Percentiles rank a stretch among this genome's conserved stretches.
Evolutionary conservation across 2,329 filamentous ascomycete species (phyloP).

Genomic region (Alternaria angustiovoidea): DNA sequence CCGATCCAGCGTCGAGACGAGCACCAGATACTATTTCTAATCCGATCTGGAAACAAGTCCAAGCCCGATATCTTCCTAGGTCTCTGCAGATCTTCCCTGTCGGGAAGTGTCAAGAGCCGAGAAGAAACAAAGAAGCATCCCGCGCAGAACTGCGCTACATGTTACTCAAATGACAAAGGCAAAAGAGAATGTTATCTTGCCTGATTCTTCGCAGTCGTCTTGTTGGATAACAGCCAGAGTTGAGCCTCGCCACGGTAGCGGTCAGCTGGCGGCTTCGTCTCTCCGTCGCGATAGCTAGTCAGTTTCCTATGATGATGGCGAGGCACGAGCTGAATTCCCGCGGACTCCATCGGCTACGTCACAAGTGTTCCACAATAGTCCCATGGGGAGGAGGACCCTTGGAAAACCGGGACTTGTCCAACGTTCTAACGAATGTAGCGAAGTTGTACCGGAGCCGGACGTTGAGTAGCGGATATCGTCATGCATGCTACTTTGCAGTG

Average conservation of each 20-base stretch:
- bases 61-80: conserved; percentile 18
- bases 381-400: conserved; percentile 6
- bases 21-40: conserved; percentile 10
- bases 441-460: conserved; percentile 6
- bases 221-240: not conserved
- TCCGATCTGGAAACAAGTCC: conserved; percentile 10
- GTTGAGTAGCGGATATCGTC: conserved; percentile 7
- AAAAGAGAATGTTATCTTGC: conserved; percentile 4
- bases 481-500: not conserved
- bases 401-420: not conserved
- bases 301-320: conserved; percentile 3
- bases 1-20: conserved; percentile 17
- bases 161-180: not conserved
- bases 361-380: conserved; percentile 9
- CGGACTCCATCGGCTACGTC: conserved; percentile 9
- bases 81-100: conserved; percentile 17
- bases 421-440: not conserved
- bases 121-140: conserved; percentile 9
- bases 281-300: conserved; percentile 5
- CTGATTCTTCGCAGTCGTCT: not conserved
- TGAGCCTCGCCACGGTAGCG: conserved; percentile 2
- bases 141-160: conserved; percentile 5
- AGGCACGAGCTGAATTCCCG: not conserved
- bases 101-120: conserved; percentile 12
- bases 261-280: conserved; percentile 8